Percentiles rank a stretch among this genome's conserved stretches.
Conservation (phyloP, 306 rosid species). For the Morella rubra region DNA sequence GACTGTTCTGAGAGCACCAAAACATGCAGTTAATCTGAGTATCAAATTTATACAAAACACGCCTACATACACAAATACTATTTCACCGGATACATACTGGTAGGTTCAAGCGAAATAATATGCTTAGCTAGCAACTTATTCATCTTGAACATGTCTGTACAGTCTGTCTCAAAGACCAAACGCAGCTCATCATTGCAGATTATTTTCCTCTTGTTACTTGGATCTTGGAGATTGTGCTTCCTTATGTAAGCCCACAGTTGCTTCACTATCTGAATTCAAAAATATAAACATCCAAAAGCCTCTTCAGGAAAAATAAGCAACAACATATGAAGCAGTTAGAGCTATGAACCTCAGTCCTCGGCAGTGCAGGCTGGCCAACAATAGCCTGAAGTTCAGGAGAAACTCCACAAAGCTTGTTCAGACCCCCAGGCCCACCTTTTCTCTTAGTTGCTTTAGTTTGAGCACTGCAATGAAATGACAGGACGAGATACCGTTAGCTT, state of each 20-base stretch:
- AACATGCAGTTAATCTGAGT: constrained; percentile 29
- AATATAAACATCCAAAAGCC: constrained; percentile 17
- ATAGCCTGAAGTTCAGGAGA: constrained; percentile 88
- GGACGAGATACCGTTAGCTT: constrained; percentile 1
- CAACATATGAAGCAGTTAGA: not conserved
- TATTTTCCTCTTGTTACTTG: constrained; percentile 60
- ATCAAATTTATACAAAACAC: not conserved
- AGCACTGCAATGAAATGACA: constrained; percentile 39
- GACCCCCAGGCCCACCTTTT: constrained; percentile 92
- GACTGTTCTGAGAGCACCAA: constrained; percentile 60
- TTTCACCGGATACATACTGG: constrained; percentile 46
- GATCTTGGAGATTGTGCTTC: constrained; percentile 60
- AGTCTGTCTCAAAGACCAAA: constrained; percentile 63
- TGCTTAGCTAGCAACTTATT: constrained; percentile 62
- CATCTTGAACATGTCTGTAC: constrained; percentile 73
- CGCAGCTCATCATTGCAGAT: constrained; percentile 63
- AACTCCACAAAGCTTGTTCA: constrained; percentile 75
- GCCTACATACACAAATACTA: not conserved
- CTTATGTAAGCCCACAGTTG: constrained; percentile 66
- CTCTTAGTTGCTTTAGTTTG: constrained; percentile 61
- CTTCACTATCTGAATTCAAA: constrained; percentile 54
- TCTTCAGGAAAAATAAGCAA: constrained; percentile 1
- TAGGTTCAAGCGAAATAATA: constrained; percentile 60
- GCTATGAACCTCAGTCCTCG: constrained; percentile 70
- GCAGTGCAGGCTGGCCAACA: constrained; percentile 78